These are phyloP conservation scores for Neolecta irregularis DNA, from an alignment of 1,139 yeast genomes.

Conservation along the genomic window DNA sequence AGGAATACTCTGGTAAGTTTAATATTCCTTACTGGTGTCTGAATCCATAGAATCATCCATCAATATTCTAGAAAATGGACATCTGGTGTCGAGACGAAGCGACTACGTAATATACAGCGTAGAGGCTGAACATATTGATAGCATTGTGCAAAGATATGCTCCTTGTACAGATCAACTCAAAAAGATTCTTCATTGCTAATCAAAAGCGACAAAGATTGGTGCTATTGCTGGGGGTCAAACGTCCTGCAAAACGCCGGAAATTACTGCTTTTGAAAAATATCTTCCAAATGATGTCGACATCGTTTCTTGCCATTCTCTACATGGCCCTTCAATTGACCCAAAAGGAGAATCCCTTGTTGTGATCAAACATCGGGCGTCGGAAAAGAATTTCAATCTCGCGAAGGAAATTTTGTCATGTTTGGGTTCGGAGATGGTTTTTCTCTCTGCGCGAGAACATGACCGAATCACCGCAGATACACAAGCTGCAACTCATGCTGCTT, in stretches of 20 bases:
- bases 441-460: conserved; percentile 78
- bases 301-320: conserved; percentile 76
- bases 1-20: conserved; percentile 25
- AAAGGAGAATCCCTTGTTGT: conserved; percentile 86
- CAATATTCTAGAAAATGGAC: conserved; percentile 56
- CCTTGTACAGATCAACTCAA: conserved; percentile 37
- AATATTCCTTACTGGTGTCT: background rate
- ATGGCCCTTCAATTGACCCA: conserved; percentile 83
- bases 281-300: conserved; percentile 70
- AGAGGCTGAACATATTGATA: conserved; percentile 67
- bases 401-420: conserved; percentile 53
- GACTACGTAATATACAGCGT: conserved; percentile 81
- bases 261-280: conserved; percentile 61
- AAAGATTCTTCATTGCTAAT: background rate
- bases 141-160: conserved; percentile 60
- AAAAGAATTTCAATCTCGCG: conserved; percentile 44
- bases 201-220: conserved; percentile 56
- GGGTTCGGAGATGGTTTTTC: conserved; percentile 58
- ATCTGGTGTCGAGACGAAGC: conserved; percentile 58
- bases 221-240: conserved; percentile 98
- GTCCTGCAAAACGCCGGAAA: conserved; percentile 83
- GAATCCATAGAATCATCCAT: conserved; percentile 29
- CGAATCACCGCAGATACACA: conserved; percentile 94
- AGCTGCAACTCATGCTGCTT: conserved; percentile 97
- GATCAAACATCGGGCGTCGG: conserved; percentile 54